Conservation (phyloP, 2,329 filamentous ascomycete species). For the Lasiodiplodia sp. region DNA sequence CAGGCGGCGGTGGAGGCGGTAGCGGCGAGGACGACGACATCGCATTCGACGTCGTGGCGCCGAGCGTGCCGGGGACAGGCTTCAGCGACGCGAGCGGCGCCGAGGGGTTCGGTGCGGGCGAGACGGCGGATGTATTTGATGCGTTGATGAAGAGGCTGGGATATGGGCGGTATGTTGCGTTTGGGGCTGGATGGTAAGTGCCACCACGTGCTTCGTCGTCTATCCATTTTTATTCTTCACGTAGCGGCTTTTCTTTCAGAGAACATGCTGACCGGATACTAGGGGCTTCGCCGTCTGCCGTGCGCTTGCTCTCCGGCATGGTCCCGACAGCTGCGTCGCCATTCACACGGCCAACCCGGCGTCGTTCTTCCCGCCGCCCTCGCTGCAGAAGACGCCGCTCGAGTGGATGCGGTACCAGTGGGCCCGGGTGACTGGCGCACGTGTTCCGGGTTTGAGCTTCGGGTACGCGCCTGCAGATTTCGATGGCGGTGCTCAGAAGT, state of each 20-base stretch:
- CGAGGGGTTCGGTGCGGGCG: constrained; percentile 57
- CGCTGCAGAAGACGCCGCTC: constrained; percentile 50
- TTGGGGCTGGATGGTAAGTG: constrained; percentile 59
- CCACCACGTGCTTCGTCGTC: too few relatives aligned
- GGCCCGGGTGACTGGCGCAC: constrained; percentile 51
- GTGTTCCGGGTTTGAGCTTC: constrained; percentile 57
- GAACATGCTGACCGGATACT: background rate
- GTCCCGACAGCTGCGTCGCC: constrained; percentile 61
- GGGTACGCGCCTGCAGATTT: constrained; percentile 66
- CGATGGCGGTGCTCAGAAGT: background rate
- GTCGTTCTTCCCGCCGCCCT: constrained; percentile 62
- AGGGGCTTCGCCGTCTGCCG: constrained; percentile 55
- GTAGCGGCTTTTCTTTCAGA: too few relatives aligned
- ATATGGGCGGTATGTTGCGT: constrained; percentile 66
- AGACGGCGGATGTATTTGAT: constrained; percentile 65
- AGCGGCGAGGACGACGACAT: constrained; percentile 22
- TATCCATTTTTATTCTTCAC: background rate
- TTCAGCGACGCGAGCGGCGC: constrained; percentile 69
- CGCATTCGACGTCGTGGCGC: constrained; percentile 71
- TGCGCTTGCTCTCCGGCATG: constrained; percentile 57
- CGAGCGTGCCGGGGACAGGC: constrained; percentile 70
- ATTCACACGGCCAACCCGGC: constrained; percentile 63
- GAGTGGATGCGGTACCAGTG: constrained; percentile 65
- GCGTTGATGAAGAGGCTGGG: constrained; percentile 66
- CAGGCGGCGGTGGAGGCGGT: background rate